phyloP scores from a whole-genome alignment of 2,329 filamentous ascomycete genomes.

The Mycosphaerelloides madeirae region DNA sequence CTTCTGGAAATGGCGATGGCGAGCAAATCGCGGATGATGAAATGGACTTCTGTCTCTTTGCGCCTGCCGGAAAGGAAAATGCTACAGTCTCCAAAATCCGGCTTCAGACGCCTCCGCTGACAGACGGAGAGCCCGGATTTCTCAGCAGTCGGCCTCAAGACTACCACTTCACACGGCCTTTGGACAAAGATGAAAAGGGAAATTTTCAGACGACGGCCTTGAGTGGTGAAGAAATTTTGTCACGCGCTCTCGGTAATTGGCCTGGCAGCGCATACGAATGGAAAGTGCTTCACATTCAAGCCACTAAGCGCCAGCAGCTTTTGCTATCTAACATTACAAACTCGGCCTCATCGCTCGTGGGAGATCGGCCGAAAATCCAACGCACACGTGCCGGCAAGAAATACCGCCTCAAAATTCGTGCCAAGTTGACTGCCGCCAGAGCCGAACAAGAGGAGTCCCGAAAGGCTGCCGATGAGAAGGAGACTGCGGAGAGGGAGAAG shows the following conservation, averaged over 20 bases:
- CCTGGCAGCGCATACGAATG: conserved; percentile 19
- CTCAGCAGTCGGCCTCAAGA: conserved; percentile 8
- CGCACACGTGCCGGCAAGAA: conserved; percentile 31
- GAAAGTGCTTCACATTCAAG: conserved; percentile 19
- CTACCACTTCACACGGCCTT: conserved; percentile 18
- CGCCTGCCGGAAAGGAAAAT: conserved; percentile 7
- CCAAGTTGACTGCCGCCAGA: conserved; percentile 20
- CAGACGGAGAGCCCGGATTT: conserved; percentile 15
- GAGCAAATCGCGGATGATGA: conserved; percentile 9
- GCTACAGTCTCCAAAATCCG: conserved; percentile 17
- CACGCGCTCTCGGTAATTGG: conserved; percentile 9
- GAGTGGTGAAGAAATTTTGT: conserved; percentile 15
- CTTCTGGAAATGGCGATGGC: background rate
- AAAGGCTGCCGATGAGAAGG: conserved; percentile 26
- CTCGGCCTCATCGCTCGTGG: conserved; percentile 6
- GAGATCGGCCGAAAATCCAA: conserved; percentile 11
- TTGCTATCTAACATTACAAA: conserved; percentile 4
- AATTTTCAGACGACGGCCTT: conserved; percentile 14
- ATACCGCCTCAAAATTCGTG: conserved; percentile 25
- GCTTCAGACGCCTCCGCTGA: conserved; percentile 17
- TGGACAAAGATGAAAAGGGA: conserved; percentile 1
- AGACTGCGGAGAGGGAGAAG: conserved; percentile 31
- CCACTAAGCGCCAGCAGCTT: conserved; percentile 12
- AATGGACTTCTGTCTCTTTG: conserved; percentile 20
- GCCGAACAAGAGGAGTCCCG: conserved; percentile 20